Evolutionary conservation across 768 basidiomycete species (phyloP), one percentile per base, ranked within the genome.

Genomic region (Boletellus ananiceps): DNA sequence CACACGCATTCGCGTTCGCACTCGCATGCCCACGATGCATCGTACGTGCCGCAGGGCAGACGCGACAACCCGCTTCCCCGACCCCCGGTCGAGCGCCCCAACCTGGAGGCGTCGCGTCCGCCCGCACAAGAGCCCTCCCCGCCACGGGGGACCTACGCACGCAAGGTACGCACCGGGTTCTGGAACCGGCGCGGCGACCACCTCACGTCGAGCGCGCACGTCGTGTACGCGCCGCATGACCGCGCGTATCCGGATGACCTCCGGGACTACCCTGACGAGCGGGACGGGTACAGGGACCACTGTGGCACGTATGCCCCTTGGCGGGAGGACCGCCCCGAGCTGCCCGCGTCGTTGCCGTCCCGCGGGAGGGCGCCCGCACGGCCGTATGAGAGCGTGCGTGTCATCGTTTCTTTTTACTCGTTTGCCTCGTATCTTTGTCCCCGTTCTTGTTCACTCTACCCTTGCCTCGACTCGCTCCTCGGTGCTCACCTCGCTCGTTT

Each of bases 161-260:
- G 52, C 51, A 69, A 72, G 50, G 45, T 71, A 8, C 82, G 85
- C 16, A 66, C 67, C 31, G 87, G 86, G 1, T 80, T 71, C 56
- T 89, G 87, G 87, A 89, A 89, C 55, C 61, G 75, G n/a, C 79
- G 86, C 2, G 87, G 87, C 0, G 87, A 89, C 61, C 79, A 86
- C 56, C 73, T 85, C 43, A 84, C 82, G 18, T 45, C 63, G 18
- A 66, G 71, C 16, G 74, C 74, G 40, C 82, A 69, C 56, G 71
- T 87, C 54, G 85, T 89, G 27, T 87, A 82, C 48, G 85, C 83
- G 8, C 87, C 87, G 1, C 65, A 62, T 0, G 65, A 72, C 8
- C 63, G 66, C 40, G 73, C 75, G n/a, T 82, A 81, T 56, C 87
- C 87, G 1, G 53, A 60, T 0, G 87, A 89, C 8, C 71, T 89